Conservation (phyloP, 768 basidiomycete species). For the Cystobasidium ongulense region DNA sequence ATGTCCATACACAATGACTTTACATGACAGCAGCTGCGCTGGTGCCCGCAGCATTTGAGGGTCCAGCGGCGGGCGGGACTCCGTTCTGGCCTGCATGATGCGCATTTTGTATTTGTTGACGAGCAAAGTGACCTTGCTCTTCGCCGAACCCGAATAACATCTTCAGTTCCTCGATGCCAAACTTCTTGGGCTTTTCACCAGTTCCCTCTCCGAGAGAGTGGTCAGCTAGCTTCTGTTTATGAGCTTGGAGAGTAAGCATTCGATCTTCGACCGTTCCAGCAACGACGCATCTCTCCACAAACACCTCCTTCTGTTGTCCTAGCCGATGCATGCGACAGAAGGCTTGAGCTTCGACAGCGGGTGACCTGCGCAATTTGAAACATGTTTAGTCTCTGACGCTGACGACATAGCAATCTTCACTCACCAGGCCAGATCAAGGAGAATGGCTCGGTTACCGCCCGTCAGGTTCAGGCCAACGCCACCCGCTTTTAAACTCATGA, state of each 20-base stretch:
- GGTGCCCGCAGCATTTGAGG: not conserved
- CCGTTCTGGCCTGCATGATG: not conserved
- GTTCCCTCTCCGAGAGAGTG: constrained; percentile 9
- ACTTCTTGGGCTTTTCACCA: constrained; percentile 2
- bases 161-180: constrained; percentile 1
- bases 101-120: not conserved
- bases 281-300: not conserved
- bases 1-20: no score
- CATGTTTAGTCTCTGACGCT: not conserved
- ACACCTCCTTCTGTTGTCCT: not conserved
- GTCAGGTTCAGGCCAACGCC: constrained; percentile 18
- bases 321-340: not conserved
- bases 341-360: not conserved
- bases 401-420: no score
- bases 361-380: not conserved
- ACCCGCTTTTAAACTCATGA: not conserved
- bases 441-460: constrained; percentile 1
- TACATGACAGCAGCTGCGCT: not conserved
- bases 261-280: constrained; percentile 10
- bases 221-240: constrained; percentile 12
- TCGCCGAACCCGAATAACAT: not conserved
- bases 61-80: not conserved
- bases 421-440: constrained; percentile 15
- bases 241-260: constrained; percentile 11
- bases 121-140: not conserved